Percentiles rank a stretch among this genome's conserved stretches.
These are phyloP conservation scores for Solanum tarijense DNA, from an alignment of 257 asterid species.

Conservation along the genomic window DNA sequence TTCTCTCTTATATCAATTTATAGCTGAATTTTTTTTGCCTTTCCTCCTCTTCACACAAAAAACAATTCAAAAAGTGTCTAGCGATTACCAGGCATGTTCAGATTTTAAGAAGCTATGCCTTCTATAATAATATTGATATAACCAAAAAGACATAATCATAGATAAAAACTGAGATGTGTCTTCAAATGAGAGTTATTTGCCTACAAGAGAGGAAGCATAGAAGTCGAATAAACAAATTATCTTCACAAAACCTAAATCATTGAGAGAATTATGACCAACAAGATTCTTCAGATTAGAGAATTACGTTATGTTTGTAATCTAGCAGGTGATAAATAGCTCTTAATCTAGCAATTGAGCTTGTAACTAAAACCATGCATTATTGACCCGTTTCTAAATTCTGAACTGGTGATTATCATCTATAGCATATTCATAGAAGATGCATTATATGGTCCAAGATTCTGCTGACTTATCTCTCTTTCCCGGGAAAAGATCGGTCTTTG, in stretches of 20 bases:
- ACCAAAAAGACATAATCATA: background rate
- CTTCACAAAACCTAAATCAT: background rate
- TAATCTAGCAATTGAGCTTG: background rate
- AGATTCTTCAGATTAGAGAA: background rate
- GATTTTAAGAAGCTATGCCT: background rate
- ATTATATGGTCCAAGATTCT: background rate
- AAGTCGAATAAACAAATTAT: background rate
- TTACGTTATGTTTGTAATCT: background rate
- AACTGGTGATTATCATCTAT: background rate
- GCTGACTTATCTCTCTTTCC: background rate
- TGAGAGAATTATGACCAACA: background rate
- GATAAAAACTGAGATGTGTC: background rate
- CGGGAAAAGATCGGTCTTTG: background rate
- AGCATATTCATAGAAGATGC: background rate
- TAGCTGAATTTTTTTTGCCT: background rate
- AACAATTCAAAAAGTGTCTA: background rate
- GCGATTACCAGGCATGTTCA: background rate
- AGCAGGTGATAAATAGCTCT: background rate
- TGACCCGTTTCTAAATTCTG: background rate
- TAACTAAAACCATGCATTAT: background rate
- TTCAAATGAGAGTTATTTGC: background rate
- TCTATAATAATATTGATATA: background rate
- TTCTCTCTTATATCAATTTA: background rate
- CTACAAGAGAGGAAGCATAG: background rate
- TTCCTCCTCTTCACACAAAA: background rate